Percentiles rank a stretch among this genome's conserved stretches.
phyloP scores from a whole-genome alignment of 2,329 filamentous ascomycete species.

The Biscogniauxia marginata region DNA sequence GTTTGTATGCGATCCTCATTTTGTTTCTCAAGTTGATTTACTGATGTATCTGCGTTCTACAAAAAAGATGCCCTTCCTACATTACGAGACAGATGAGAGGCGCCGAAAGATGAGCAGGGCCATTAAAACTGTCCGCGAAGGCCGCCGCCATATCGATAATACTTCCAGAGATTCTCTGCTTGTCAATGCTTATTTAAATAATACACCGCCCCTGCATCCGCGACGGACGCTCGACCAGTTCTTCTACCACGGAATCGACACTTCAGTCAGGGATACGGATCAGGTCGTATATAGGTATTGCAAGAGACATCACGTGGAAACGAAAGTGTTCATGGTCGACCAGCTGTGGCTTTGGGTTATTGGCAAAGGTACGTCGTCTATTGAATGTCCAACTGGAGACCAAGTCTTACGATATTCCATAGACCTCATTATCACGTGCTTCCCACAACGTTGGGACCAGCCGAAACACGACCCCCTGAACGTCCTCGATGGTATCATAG shows the following conservation, averaged over 20 bases:
- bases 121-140: slow-evolving; percentile 36
- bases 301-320: slow-evolving; percentile 39
- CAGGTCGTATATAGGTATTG: slow-evolving; percentile 64
- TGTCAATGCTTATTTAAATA: slow-evolving; percentile 45
- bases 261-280: slow-evolving; percentile 56
- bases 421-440: slow-evolving; percentile 59
- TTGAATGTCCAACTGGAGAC: background rate
- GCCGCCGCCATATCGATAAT: slow-evolving; percentile 29
- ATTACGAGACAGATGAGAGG: slow-evolving; percentile 59
- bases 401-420: slow-evolving; percentile 10
- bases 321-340: slow-evolving; percentile 67
- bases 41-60: slow-evolving; percentile 25
- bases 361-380: slow-evolving; percentile 34
- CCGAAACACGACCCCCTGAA: slow-evolving; percentile 62
- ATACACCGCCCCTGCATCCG: slow-evolving; percentile 52
- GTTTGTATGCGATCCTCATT: slow-evolving; percentile 32
- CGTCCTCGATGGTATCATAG: slow-evolving; percentile 61
- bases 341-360: slow-evolving; percentile 67
- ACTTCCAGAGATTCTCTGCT: slow-evolving; percentile 43
- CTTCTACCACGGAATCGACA: slow-evolving; percentile 64
- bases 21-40: slow-evolving; percentile 4
- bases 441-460: slow-evolving; percentile 58
- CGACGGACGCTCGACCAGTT: slow-evolving; percentile 65
- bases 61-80: slow-evolving; percentile 64
- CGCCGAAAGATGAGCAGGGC: slow-evolving; percentile 56